Percentiles rank a stretch among this genome's conserved stretches.
phyloP scores from a whole-genome alignment of 75 land plant species.

The Cryptomeria japonica region DNA sequence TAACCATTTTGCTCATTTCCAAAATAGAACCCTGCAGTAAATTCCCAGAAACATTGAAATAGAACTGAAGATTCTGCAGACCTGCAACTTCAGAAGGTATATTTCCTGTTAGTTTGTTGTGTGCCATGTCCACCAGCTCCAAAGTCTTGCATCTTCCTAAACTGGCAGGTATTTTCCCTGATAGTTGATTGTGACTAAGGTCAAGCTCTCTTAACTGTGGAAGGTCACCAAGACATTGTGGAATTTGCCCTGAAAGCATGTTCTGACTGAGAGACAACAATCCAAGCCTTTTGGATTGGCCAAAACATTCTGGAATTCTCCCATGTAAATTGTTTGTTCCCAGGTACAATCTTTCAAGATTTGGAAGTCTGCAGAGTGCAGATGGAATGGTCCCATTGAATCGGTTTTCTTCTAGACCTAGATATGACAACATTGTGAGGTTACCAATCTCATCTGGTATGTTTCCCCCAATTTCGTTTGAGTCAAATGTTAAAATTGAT shows the following conservation, averaged over 20 bases:
- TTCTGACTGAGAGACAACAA: not conserved
- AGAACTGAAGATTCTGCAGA: not conserved
- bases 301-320: not conserved
- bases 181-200: not conserved
- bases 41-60: not conserved
- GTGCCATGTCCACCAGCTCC: not conserved
- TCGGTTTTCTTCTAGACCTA: not conserved
- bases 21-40: not conserved
- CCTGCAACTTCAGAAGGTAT: not conserved
- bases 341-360: not conserved
- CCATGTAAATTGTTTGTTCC: not conserved
- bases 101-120: not conserved
- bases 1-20: slow-evolving; percentile 22
- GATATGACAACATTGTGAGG: not conserved
- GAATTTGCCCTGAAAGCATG: not conserved
- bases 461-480: not conserved
- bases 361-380: not conserved
- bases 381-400: not conserved
- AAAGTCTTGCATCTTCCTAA: not conserved
- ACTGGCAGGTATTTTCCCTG: not conserved
- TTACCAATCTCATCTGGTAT: not conserved
- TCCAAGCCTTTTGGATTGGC: not conserved
- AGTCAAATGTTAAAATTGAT: too few species aligned
- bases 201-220: not conserved
- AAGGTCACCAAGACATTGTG: not conserved